Base-by-base conservation (phyloP, 257 asterid species). In the Fraxinus americana region DNA sequence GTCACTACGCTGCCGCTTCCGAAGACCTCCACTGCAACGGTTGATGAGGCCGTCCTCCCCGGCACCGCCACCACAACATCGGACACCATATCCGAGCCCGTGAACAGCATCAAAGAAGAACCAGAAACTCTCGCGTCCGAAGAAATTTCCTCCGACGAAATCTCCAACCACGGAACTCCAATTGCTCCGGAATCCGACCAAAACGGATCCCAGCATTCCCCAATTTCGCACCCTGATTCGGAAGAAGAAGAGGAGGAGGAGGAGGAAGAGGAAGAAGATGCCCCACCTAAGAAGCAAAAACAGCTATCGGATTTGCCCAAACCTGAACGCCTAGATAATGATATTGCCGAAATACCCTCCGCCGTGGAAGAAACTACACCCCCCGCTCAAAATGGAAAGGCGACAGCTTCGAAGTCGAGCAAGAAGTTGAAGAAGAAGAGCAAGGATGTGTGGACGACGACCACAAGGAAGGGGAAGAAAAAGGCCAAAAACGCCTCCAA, bases 341-440 rank as follows among this genome's bases (percentile, higher is more conserved):
- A 83, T 79, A 73, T 75, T 71, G 61, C 88, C 12, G 77, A 78
- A 8, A n/a, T 81, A 73, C 89, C 88, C 74, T 74, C 88, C n/a
- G 67, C 83, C 9, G 68, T 75, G 13, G 79, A 67, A 36, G 73
- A 45, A 30, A 23, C 50, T 7, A 35, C 75, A 19, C 81, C 77
- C 1, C 63, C 1, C 71, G 29, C 81, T 4, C 67, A 50, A 71
- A 83, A 82, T 67, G 88, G 85, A 1, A 73, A 73, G 2, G 45
- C 70, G 2, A 35, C 81, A 19, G 30, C 80, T 4, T 79, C 80
- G 19, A 86, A 86, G 72, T 54, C 88, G 54, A 80, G 90, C 32
- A 92, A 90, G 85, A 95, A 93, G 83, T 84, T 85, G 74, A 93
- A 94, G 89, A 94, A 94, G 91, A 95, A 91, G 87, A 89, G 71